Conservation (phyloP, 2,329 filamentous ascomycete species). For the Fusarium newnesense region DNA sequence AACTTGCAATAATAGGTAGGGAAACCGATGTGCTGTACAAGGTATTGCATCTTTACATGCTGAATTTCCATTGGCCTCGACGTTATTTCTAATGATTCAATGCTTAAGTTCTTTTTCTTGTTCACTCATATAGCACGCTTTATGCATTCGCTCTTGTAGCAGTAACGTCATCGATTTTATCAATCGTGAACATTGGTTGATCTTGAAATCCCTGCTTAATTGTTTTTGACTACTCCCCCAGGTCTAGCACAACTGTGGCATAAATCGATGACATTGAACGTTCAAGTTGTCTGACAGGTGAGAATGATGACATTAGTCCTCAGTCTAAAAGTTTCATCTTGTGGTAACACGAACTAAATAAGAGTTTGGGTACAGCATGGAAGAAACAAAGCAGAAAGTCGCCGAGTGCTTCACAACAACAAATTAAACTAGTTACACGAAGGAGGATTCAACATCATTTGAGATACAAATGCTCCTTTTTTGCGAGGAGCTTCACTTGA, state of each 20-base stretch:
- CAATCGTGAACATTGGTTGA: not conserved
- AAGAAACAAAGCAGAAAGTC: not conserved
- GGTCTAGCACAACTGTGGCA: not conserved
- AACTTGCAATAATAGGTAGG: not conserved
- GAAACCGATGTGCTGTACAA: not conserved
- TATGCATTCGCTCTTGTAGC: not conserved
- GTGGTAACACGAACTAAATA: not conserved
- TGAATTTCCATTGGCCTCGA: not conserved
- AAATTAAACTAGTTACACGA: not conserved
- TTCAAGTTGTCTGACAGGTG: not conserved
- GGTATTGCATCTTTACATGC: not conserved
- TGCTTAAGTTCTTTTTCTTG: not conserved
- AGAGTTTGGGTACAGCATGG: not conserved
- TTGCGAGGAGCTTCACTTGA: not conserved
- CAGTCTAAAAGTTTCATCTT: not conserved
- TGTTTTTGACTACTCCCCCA: not conserved
- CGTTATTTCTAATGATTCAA: not conserved
- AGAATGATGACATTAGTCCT: not conserved
- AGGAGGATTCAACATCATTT: not conserved
- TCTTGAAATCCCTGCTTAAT: not conserved
- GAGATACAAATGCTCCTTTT: not conserved
- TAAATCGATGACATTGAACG: not conserved
- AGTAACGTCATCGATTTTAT: not conserved
- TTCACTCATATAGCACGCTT: not conserved
- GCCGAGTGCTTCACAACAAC: not conserved